Percentiles rank a stretch among this genome's conserved stretches.
Conservation (phyloP, 2,329 filamentous ascomycete species). For the Aspergillus costaricaensis region DNA sequence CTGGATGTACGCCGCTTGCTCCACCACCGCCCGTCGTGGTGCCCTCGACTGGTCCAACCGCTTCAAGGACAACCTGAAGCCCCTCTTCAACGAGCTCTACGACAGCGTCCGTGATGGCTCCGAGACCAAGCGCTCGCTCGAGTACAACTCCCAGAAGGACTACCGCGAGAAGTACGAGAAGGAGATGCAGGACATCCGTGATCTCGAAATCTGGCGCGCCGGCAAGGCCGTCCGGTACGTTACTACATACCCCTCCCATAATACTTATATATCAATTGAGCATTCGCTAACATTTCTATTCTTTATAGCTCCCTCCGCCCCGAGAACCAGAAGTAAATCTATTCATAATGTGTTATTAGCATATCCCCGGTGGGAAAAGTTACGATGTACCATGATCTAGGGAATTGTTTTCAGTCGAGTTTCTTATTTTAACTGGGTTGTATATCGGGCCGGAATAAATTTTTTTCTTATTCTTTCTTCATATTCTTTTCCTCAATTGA, state of each 20-base stretch:
- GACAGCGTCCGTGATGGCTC: constrained; percentile 85
- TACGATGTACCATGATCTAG: constrained; percentile 2
- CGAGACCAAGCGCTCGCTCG: constrained; percentile 94
- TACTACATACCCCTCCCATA: background rate
- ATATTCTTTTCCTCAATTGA: background rate
- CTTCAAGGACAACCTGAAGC: constrained; percentile 99
- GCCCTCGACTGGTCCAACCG: constrained; percentile 97
- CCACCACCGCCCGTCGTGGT: constrained; percentile 94
- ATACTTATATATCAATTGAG: no score
- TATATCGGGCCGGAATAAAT: constrained; percentile 4
- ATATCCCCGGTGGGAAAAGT: constrained; percentile 1
- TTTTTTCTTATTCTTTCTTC: background rate
- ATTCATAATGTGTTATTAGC: constrained; percentile 10
- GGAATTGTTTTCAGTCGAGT: background rate
- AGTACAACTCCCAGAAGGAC: constrained; percentile 94
- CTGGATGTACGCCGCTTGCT: constrained; percentile 99
- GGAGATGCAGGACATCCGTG: constrained; percentile 98
- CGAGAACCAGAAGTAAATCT: constrained; percentile 76
- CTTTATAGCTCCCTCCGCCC: constrained; percentile 70
- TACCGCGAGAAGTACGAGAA: constrained; percentile 97
- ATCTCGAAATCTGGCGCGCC: constrained; percentile 98
- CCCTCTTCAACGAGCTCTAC: constrained; percentile 97
- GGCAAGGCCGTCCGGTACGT: constrained; percentile 91
- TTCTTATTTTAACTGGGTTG: background rate
- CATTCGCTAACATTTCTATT: constrained; percentile 1